A percentile compares a stretch with the other conserved stretches of the same genome.
phyloP scores from a whole-genome alignment of 2,329 filamentous ascomycete genomes.

The Fusarium sp. region DNA sequence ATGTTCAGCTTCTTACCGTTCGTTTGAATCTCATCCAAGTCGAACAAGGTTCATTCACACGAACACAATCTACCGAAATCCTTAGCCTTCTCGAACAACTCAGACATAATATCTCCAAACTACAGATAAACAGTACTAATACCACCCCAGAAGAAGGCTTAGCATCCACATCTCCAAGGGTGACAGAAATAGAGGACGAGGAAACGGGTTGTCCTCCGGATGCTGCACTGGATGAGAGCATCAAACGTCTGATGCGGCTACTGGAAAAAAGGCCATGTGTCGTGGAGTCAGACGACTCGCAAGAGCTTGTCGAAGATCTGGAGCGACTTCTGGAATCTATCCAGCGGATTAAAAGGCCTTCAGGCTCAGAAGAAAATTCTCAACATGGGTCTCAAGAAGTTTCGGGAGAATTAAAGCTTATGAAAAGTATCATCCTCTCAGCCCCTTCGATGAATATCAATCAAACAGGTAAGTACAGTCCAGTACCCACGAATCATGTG shows the following conservation, averaged over 20 bases:
- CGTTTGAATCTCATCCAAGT: neutral
- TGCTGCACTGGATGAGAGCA: neutral
- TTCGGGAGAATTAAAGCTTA: neutral
- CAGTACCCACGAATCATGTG: no score
- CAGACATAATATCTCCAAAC: accelerated
- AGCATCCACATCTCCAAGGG: no score
- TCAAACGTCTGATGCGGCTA: neutral
- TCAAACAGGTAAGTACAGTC: accelerated
- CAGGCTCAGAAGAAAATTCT: accelerated
- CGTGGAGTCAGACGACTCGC: neutral
- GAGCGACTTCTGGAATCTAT: neutral
- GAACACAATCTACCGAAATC: neutral
- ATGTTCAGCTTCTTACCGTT: neutral
- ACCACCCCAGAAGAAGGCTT: accelerated
- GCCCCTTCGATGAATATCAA: neutral
- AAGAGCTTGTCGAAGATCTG: neutral
- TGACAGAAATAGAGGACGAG: neutral
- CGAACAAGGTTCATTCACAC: neutral
- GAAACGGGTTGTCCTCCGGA: neutral
- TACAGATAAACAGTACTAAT: accelerated
- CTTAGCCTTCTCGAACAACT: neutral
- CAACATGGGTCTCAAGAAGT: accelerated
- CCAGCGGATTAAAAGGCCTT: accelerated
- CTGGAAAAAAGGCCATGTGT: neutral
- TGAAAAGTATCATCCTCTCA: neutral